Evolutionary conservation across 305 asterid genomes (phyloP).

Genomic region (Stenogyne calaminthoides): DNA sequence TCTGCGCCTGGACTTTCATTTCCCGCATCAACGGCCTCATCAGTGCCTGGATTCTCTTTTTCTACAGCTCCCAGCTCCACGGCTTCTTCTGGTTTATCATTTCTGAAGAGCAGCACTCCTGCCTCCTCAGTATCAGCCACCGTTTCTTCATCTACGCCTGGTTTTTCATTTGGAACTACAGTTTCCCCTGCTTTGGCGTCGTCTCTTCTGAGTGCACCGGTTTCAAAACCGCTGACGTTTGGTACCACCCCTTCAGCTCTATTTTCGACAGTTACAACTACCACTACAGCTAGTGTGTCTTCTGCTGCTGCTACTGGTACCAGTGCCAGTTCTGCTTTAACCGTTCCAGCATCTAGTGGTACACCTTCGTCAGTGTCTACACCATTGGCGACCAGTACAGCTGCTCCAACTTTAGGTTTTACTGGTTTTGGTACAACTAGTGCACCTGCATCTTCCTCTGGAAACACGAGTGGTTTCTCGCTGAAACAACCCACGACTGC

Average conservation of each 20-base stretch:
- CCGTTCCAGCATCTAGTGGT: constrained; percentile 39
- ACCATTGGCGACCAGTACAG: constrained; percentile 27
- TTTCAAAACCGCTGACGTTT: constrained; percentile 33
- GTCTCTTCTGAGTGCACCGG: constrained; percentile 31
- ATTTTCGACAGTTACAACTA: constrained; percentile 46
- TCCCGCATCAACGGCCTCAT: constrained; percentile 33
- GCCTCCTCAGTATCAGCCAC: constrained; percentile 36
- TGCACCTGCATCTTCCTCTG: constrained; percentile 43
- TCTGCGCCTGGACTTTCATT: constrained; percentile 43
- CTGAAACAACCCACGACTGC: constrained; percentile 35
- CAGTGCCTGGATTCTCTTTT: constrained; percentile 37
- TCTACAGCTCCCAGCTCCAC: constrained; percentile 36
- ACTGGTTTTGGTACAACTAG: constrained; percentile 40
- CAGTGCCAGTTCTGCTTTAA: constrained; percentile 38
- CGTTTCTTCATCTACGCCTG: constrained; percentile 35
- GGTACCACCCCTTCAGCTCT: constrained; percentile 39
- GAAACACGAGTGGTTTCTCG: constrained; percentile 38
- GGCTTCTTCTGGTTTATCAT: constrained; percentile 40
- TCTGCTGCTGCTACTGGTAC: constrained; percentile 40
- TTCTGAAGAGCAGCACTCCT: constrained; percentile 40
- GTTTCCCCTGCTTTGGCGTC: constrained; percentile 33
- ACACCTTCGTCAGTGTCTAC: constrained; percentile 35
- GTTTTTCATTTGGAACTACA: constrained; percentile 47
- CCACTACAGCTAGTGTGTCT: constrained; percentile 32
- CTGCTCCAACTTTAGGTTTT: constrained; percentile 42